phyloP scores from a whole-genome alignment of 306 rosid genomes.

The Vachellia pachyceras region DNA sequence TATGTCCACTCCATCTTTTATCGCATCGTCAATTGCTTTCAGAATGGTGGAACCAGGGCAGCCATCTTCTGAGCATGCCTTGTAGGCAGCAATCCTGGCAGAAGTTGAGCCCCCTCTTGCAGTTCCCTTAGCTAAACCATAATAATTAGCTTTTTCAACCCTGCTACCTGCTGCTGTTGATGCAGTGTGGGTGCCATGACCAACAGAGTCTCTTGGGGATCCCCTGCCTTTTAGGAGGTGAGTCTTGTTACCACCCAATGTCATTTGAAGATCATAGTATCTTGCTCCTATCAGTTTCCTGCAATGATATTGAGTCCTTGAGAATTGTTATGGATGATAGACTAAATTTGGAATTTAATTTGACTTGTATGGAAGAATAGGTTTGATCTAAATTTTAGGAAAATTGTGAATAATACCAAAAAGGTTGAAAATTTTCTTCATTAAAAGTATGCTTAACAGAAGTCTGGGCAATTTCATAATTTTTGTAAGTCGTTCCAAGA shows the following conservation, averaged over 20 bases:
- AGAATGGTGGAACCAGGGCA: conserved; percentile 77
- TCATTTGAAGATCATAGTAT: conserved; percentile 54
- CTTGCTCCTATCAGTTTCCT: conserved; percentile 98
- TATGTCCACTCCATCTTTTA: conserved; percentile 87
- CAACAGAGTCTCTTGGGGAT: conserved; percentile 80
- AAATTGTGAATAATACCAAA: neutral
- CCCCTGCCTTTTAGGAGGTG: conserved; percentile 26
- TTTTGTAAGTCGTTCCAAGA: neutral
- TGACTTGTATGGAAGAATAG: neutral
- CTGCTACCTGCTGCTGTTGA: conserved; percentile 78
- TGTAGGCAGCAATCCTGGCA: conserved; percentile 80
- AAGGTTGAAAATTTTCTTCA: neutral
- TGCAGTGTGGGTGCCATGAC: conserved; percentile 90
- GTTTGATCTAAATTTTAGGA: neutral
- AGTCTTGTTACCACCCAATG: conserved; percentile 46
- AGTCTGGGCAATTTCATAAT: neutral
- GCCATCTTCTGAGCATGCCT: conserved; percentile 78
- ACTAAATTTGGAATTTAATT: neutral
- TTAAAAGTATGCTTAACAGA: too few relatives aligned
- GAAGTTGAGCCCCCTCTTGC: conserved; percentile 72
- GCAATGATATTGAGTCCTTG: conserved; percentile 1
- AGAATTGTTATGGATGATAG: neutral
- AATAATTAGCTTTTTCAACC: conserved; percentile 75
- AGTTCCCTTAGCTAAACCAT: conserved; percentile 76
- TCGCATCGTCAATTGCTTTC: conserved; percentile 89